Conservation (phyloP, 1,139 yeast genomes). For the Geotrichum siamense region DNA sequence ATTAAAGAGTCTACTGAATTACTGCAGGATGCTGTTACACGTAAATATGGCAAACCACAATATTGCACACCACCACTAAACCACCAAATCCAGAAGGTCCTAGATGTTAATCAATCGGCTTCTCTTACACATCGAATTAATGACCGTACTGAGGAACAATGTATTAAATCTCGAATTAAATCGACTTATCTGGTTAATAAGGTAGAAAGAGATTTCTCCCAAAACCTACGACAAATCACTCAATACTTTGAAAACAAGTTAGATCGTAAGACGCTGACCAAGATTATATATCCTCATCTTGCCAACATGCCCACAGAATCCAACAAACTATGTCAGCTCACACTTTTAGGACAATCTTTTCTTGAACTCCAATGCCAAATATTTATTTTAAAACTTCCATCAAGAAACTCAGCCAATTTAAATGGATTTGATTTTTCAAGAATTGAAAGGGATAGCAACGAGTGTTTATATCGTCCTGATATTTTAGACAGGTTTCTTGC, state of each 20-base stretch:
- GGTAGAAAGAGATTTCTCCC: background rate
- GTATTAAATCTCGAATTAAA: background rate
- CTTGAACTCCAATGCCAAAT: slow-evolving; percentile 11
- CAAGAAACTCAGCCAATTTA: slow-evolving; percentile 3
- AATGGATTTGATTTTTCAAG: slow-evolving; percentile 8
- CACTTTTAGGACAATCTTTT: slow-evolving; percentile 4
- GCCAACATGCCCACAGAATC: slow-evolving; percentile 5
- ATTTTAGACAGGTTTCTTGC: slow-evolving; percentile 2
- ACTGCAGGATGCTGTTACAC: slow-evolving; percentile 2
- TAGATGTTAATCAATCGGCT: slow-evolving; percentile 6
- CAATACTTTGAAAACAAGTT: background rate
- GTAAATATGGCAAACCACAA: background rate
- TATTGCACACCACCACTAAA: background rate
- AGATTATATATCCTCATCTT: slow-evolving; percentile 7
- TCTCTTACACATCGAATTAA: slow-evolving; percentile 6
- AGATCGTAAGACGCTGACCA: background rate
- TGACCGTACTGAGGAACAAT: slow-evolving; percentile 3
- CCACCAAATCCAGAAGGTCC: slow-evolving; percentile 5
- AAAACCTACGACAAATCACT: background rate
- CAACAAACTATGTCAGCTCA: slow-evolving; percentile 1
- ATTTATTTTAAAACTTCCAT: slow-evolving; percentile 8
- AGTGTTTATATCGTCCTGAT: slow-evolving; percentile 1
- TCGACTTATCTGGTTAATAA: background rate
- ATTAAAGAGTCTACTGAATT: background rate
- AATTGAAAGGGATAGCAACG: slow-evolving; percentile 1